These are phyloP conservation scores for Botrytis porri DNA, from an alignment of 2,329 filamentous ascomycete species.

Conservation along the genomic window DNA sequence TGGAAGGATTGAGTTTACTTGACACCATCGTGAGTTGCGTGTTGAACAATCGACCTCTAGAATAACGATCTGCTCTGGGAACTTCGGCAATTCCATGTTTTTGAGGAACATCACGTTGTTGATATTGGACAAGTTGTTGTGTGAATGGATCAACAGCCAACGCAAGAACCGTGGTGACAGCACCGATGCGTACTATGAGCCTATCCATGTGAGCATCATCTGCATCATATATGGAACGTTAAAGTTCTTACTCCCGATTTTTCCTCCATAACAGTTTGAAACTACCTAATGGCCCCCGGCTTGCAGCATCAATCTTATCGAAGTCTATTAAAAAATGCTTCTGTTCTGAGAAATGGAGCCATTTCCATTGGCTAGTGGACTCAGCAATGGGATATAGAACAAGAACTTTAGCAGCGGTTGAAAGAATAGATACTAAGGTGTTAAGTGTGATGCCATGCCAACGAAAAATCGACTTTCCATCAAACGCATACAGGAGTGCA, in stretches of 20 bases:
- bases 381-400: conserved; percentile 6
- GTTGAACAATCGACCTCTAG: not conserved
- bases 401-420: conserved; percentile 10
- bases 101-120: not conserved
- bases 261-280: conserved; percentile 8
- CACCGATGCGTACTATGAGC: conserved; percentile 7
- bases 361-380: conserved; percentile 11
- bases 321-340: conserved; percentile 2
- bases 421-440: not conserved
- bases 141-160: conserved; percentile 8
- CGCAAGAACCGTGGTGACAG: not conserved
- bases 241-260: conserved; percentile 1
- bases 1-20: not conserved
- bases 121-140: conserved; percentile 7
- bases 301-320: conserved; percentile 9
- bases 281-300: conserved; percentile 8
- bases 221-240: not conserved
- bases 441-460: conserved; percentile 13
- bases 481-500: conserved; percentile 4
- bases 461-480: not conserved
- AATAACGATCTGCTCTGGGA: conserved; percentile 4
- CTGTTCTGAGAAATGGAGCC: conserved; percentile 5
- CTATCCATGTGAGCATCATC: not conserved
- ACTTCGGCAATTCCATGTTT: not conserved
- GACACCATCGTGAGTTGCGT: not conserved